Conservation (phyloP, 2,329 filamentous ascomycete genomes). For the Exophiala dermatitidis region DNA sequence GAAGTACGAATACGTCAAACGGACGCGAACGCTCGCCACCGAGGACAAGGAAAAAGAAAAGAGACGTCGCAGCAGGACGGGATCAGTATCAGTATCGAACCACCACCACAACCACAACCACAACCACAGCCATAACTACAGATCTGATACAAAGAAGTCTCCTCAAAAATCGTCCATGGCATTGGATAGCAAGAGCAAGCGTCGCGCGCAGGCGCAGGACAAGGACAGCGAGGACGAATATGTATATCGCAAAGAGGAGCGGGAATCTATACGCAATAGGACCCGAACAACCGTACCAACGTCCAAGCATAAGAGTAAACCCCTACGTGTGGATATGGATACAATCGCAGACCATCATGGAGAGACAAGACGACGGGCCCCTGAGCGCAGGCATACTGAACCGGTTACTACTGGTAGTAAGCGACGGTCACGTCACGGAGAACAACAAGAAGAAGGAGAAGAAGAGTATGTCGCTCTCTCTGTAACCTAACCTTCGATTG, state of each 20-base stretch:
- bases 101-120: too few species aligned
- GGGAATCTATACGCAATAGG: not conserved
- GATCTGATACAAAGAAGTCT: not conserved
- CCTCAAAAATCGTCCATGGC: constrained; percentile 1
- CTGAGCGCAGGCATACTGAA: constrained; percentile 21
- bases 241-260: constrained; percentile 9
- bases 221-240: constrained; percentile 16
- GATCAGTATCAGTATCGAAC: too few species aligned
- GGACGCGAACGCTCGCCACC: constrained; percentile 11
- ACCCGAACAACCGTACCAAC: not conserved
- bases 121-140: not conserved
- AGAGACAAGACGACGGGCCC: not conserved
- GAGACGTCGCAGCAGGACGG: constrained; percentile 3
- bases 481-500: not conserved
- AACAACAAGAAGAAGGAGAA: not conserved
- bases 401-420: not conserved
- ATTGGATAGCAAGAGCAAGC: constrained; percentile 5
- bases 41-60: constrained; percentile 7
- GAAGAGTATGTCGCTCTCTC: constrained; percentile 5
- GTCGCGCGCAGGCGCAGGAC: not conserved
- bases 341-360: not conserved
- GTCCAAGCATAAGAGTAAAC: constrained; percentile 2
- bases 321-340: not conserved
- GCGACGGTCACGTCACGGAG: too few species aligned
- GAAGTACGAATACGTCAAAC: constrained; percentile 25